These are phyloP conservation scores for Reutealis trisperma DNA, from an alignment of 345 rosid species.

Conservation along the genomic window DNA sequence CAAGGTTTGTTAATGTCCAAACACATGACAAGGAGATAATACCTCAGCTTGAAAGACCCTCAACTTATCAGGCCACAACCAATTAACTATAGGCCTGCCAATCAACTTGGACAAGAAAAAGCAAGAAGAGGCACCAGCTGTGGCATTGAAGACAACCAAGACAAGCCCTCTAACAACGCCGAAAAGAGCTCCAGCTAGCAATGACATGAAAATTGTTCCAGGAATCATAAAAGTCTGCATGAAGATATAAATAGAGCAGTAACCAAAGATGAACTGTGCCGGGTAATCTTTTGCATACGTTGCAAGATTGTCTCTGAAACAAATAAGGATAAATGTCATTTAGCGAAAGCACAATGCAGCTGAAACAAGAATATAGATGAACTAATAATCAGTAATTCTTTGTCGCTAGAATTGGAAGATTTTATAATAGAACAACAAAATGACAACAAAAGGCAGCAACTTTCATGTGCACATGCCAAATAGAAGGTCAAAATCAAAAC, in stretches of 20 bases:
- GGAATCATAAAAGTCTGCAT: conserved; percentile 99
- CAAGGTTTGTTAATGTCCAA: conserved; percentile 1
- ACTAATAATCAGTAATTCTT: neutral
- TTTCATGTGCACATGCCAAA: neutral
- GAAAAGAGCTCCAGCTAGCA: conserved; percentile 97
- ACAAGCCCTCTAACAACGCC: conserved; percentile 85
- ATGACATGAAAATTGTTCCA: conserved; percentile 97
- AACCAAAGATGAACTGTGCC: conserved; percentile 80
- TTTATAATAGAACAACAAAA: neutral
- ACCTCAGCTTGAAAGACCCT: conserved; percentile 98
- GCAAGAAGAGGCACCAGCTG: conserved; percentile 95
- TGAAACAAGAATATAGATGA: conserved; percentile 1
- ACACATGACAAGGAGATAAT: conserved; percentile 3
- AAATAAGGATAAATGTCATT: conserved; percentile 10
- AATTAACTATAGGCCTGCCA: conserved; percentile 83
- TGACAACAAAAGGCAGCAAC: neutral
- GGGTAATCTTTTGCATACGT: conserved; percentile 78
- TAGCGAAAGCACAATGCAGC: conserved; percentile 10
- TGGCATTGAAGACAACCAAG: conserved; percentile 87
- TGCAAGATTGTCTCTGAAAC: conserved; percentile 77
- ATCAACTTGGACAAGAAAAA: conserved; percentile 89
- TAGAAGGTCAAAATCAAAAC: neutral
- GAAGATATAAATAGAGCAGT: conserved; percentile 94
- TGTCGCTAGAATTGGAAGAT: neutral
- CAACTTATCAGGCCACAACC: conserved; percentile 98